Percentiles rank a stretch among this genome's conserved stretches.
Evolutionary conservation across 441 rosid species (phyloP).

Genomic region (Pelargonium australe): DNA sequence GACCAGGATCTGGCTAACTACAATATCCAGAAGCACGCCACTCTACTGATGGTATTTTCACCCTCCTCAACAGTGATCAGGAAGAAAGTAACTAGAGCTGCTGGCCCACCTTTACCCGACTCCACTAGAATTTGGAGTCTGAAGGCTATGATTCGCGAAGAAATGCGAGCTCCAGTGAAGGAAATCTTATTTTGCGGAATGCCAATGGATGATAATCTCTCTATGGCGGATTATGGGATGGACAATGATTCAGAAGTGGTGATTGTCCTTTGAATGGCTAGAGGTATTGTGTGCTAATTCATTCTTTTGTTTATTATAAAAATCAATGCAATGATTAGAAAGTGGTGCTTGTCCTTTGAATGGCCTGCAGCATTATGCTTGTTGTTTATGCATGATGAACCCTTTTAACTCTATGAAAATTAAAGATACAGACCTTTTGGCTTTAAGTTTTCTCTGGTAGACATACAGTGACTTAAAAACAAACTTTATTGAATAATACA

Average conservation of each 20-base stretch:
- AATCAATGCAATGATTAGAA: no score
- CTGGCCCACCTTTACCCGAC: neutral
- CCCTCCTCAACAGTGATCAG: neutral
- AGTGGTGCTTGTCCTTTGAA: no score
- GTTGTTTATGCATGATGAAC: no score
- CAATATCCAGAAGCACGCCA: slow-evolving; percentile 23
- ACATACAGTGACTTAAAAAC: no score
- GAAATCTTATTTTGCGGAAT: neutral
- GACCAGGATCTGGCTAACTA: slow-evolving; percentile 22
- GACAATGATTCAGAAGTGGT: neutral
- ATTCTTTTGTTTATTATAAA: no score
- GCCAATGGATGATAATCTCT: slow-evolving; percentile 10
- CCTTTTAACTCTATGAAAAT: no score
- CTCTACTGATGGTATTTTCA: slow-evolving; percentile 10
- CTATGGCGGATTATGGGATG: slow-evolving; percentile 17
- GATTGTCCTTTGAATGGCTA: neutral
- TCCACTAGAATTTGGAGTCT: slow-evolving; percentile 4
- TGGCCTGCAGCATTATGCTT: no score
- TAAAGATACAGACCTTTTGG: no score
- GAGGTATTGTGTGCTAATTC: neutral
- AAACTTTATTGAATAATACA: no score
- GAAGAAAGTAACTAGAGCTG: neutral
- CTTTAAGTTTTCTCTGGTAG: no score
- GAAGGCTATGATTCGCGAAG: neutral
- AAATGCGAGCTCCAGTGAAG: slow-evolving; percentile 10